Evolutionary conservation across 148 eudicot genomes (phyloP).

Genomic region (Amaranthus palmeri): DNA sequence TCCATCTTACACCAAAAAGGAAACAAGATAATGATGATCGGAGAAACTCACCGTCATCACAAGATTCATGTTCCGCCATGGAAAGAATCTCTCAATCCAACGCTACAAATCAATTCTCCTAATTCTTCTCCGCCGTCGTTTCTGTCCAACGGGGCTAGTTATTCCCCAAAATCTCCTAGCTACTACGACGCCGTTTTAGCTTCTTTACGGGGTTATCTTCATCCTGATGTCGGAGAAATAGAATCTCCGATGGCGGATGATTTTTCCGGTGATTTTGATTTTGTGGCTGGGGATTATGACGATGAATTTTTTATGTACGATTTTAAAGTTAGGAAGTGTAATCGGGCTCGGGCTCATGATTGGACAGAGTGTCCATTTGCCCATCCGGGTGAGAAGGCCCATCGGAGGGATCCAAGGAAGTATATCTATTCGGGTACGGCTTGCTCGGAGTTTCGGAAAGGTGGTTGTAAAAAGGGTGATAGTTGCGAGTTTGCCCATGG

Average conservation of each 20-base stretch:
- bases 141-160: no score
- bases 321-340: constrained; percentile 66
- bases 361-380: constrained; percentile 90
- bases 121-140: constrained; percentile 17
- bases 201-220: constrained; percentile 30
- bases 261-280: constrained; percentile 23
- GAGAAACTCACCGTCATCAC: constrained; percentile 25
- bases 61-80: constrained; percentile 46
- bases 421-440: constrained; percentile 61
- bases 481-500: constrained; percentile 74
- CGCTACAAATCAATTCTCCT: constrained; percentile 10
- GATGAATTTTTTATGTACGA: constrained; percentile 72
- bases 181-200: constrained; percentile 28
- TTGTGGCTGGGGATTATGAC: constrained; percentile 28
- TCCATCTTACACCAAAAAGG: not conserved
- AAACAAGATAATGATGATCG: constrained; percentile 36
- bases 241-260: constrained; percentile 4
- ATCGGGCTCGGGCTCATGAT: constrained; percentile 62
- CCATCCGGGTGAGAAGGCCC: constrained; percentile 84
- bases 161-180: constrained; percentile 19
- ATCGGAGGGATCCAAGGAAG: constrained; percentile 63
- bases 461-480: constrained; percentile 61
- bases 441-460: constrained; percentile 67
- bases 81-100: constrained; percentile 7
- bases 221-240: constrained; percentile 4